Percentiles rank a stretch among this genome's conserved stretches.
Evolutionary conservation across 495 filamentous ascomycete genomes (phyloP).

Genomic region (Sordaria brevicollis): DNA sequence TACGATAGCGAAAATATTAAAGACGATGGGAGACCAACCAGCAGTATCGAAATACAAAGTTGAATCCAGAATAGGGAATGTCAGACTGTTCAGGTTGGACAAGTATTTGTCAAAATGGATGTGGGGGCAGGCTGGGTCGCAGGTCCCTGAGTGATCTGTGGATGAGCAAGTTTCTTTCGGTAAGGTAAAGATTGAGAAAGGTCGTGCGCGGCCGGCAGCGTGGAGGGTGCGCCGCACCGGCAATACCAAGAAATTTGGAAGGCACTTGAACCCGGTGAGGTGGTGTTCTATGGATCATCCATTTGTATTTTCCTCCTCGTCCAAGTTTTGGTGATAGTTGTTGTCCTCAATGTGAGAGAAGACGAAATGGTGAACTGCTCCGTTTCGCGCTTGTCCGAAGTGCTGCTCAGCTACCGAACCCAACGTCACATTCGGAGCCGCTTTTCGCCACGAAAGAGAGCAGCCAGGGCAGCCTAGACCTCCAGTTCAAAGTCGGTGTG

Average conservation of each 20-base stretch:
- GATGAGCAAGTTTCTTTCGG: neutral
- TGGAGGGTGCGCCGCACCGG: neutral
- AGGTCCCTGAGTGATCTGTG: neutral
- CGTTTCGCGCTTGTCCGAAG: neutral
- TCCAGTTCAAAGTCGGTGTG: neutral
- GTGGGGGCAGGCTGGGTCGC: neutral
- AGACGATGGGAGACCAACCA: neutral
- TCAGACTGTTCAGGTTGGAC: neutral
- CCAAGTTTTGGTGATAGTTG: neutral
- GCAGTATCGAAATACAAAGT: neutral
- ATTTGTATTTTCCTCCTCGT: neutral
- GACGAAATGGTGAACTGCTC: neutral
- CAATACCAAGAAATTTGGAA: neutral
- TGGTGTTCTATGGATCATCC: neutral
- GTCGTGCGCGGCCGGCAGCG: neutral
- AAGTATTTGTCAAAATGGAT: neutral
- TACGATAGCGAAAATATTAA: neutral
- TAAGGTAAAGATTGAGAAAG: too few species aligned
- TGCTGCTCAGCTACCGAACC: neutral
- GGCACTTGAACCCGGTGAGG: neutral
- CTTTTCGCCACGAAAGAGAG: neutral
- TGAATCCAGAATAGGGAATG: neutral
- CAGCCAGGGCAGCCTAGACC: neutral
- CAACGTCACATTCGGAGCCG: neutral
- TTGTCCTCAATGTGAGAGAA: neutral